Base-by-base conservation (phyloP, 2,329 filamentous ascomycete species). In the Drechmeria coniospora region DNA sequence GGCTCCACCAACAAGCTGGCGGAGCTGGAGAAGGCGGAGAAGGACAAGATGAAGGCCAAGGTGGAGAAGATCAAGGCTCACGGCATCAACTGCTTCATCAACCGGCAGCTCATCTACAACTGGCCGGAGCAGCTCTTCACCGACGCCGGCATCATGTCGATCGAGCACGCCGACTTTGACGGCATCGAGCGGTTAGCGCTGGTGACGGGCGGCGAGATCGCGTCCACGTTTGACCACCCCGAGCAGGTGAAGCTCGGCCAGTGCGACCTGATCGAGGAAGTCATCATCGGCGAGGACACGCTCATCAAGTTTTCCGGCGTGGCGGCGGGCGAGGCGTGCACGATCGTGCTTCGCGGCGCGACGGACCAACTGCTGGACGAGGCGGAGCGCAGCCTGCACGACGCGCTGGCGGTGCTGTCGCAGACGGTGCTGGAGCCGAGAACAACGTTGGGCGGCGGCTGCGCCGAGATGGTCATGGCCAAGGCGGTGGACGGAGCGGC, bases 21-120 rank as follows among this genome's bases (percentile, higher is more conserved):
- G n/a, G 90, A 98, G 47, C 66, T 98, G 30, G 90, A 98, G 57
- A 93, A 92, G 68, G 90, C 90, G 5, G 90, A 95, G 64, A 79
- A 83, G 46, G 90, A 98, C 46, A 95, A 95, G 75, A 98, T 98
- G 90, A 92, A 86, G 68, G 79, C 81, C 40, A 98, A 98, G 70
- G 90, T 98, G 25, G 90, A 98, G 38, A 87, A 83, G 57, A 98
- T 98, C 63, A 98, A 95, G 71, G 71, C 83, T 25, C 90, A 98
- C 49, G 90, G 90, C 33, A 94, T 98, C 62, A 98, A 98, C 70
- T 95, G 90, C 67, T 98, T 98, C 57, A 93, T 98, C 57, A 98
- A 98, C 70, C 70, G 90, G 43, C 90, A 98, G 56, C 74, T 98
- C 38, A 98, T 98, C 61, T 98, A 98, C 69, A 98, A 98, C 68